phyloP scores from a whole-genome alignment of 805 yeast species.

The Cyberlindnera samutprakarnensis region DNA sequence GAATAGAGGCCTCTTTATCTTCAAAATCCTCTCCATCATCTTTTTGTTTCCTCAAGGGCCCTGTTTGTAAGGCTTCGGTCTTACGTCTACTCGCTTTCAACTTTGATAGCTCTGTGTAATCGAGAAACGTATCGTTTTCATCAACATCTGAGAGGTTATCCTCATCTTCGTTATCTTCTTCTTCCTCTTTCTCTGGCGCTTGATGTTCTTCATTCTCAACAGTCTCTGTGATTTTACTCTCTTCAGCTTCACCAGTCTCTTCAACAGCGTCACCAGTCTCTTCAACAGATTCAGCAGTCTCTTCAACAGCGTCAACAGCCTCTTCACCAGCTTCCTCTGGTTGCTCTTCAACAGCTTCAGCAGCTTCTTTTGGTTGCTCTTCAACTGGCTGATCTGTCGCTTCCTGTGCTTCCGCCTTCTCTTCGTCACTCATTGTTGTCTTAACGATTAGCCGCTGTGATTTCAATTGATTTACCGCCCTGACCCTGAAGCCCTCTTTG shows the following conservation, averaged over 20 bases:
- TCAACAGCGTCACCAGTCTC: conserved; percentile 8
- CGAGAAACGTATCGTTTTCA: conserved; percentile 13
- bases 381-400: background rate
- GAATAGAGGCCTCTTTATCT: conserved; percentile 3
- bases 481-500: too few relatives aligned
- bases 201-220: conserved; percentile 11
- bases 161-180: conserved; percentile 3
- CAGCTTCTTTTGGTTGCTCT: background rate
- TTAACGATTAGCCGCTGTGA: background rate
- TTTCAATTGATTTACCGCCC: too few relatives aligned
- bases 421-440: conserved; percentile 1
- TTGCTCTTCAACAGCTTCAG: background rate
- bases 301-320: background rate
- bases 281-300: background rate
- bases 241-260: background rate
- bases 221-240: background rate
- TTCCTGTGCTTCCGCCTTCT: background rate
- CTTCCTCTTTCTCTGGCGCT: background rate
- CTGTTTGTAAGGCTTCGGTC: conserved; percentile 3
- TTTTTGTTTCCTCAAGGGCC: conserved; percentile 5
- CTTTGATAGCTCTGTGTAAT: conserved; percentile 21
- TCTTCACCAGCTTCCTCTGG: conserved; percentile 1
- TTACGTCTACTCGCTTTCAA: conserved; percentile 18
- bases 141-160: conserved; percentile 4
- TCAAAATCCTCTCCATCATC: background rate